These are phyloP conservation scores for Yamadazyma triangularis DNA, from an alignment of 1,139 yeast genomes.

Conservation along the genomic window DNA sequence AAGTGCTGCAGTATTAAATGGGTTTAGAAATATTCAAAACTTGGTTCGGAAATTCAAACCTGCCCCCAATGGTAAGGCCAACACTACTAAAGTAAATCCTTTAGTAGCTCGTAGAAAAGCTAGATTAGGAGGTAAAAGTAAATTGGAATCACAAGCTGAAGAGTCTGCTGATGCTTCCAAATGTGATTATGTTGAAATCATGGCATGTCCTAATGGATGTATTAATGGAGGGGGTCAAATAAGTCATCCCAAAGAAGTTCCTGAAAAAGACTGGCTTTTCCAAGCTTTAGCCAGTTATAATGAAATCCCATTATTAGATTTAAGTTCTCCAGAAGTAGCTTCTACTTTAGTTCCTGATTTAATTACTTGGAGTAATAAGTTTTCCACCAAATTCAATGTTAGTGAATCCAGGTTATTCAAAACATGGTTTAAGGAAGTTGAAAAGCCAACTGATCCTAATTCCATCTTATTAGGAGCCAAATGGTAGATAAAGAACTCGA, in stretches of 20 bases:
- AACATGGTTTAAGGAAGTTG: constrained; percentile 49
- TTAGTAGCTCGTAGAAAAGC: constrained; percentile 41
- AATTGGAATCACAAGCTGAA: constrained; percentile 21
- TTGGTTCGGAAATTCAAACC: constrained; percentile 78
- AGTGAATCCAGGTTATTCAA: constrained; percentile 34
- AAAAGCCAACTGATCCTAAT: constrained; percentile 47
- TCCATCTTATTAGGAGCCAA: constrained; percentile 40
- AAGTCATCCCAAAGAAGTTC: constrained; percentile 36
- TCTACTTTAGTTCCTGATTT: constrained; percentile 11
- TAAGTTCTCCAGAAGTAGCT: constrained; percentile 4
- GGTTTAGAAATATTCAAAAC: constrained; percentile 92
- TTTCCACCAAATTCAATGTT: constrained; percentile 27
- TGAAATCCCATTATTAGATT: constrained; percentile 16
- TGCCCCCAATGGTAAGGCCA: constrained; percentile 7
- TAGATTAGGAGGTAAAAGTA: constrained; percentile 15
- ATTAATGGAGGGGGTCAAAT: constrained; percentile 97
- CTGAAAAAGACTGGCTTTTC: constrained; percentile 41
- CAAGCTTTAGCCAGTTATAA: constrained; percentile 27
- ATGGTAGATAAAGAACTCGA: too few species aligned
- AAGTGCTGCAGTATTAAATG: constrained; percentile 76
- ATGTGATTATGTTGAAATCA: constrained; percentile 85
- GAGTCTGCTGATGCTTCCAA: constrained; percentile 55
- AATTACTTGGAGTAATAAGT: constrained; percentile 28
- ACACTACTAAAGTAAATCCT: constrained; percentile 26
- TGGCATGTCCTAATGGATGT: constrained; percentile 99